Evolutionary conservation across 331 rosid genomes (phyloP), one percentile per base, ranked within the genome.

Genomic region (Stylosanthes scabra): DNA sequence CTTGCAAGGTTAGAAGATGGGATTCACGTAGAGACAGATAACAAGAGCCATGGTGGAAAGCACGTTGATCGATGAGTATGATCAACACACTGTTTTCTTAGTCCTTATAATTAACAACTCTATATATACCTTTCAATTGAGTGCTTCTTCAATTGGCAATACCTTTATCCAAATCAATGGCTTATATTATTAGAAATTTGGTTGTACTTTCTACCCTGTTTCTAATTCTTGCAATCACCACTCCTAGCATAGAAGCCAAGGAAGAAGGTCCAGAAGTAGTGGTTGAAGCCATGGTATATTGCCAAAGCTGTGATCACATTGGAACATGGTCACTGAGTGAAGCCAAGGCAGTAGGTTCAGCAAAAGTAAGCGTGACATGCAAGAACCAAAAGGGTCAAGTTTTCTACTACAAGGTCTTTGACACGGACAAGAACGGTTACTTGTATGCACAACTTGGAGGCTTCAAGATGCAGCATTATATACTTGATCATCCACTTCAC

Each of bases 341-440:
- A 5, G 96, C 90, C 52, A 83, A 75, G 74, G 79, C 93, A 1
- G 65, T 87, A 59, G 76, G 84, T 27, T 79, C 83, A 1, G 93
- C 93, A 2, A 84, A 84, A 79, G 71, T 89, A 42, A 91, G 97
- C 52, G 91, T 91, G 13, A 75, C 86, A 67, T 91, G 97, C 93
- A 87, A 89, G 65, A 85, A 79, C 80, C 39, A 77, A 78, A 85
- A 73, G 28, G 79, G 70, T 40, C 89, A 85, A 45, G 83, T 87
- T 70, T 81, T 64, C 60, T 91, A 76, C 84, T 91, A 87, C 76
- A 91, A 89, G 86, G 86, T 82, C 14, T 89, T 71, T 14, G 81
- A 85, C 71, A 82, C 96, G 6, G 82, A 85, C 70, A 54, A 49
- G 11, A 77, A 68, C 1, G 97, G 97, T 20, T 85, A 89, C 69